Conservation (phyloP, 331 rosid species). For the Malus hybrid region DNA sequence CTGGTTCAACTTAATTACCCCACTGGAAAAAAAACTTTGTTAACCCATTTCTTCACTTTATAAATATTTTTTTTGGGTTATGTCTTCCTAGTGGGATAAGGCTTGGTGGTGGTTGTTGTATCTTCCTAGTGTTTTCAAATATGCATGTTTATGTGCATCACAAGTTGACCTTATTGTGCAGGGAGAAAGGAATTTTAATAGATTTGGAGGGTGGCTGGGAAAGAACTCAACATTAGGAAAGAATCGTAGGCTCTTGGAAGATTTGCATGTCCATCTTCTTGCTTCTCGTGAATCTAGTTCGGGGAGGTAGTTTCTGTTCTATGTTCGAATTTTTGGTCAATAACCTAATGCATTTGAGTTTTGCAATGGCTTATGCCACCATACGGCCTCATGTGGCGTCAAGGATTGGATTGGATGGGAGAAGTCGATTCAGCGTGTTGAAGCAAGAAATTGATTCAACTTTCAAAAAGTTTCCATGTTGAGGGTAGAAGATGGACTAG, state of each 20-base stretch:
- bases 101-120: too few species aligned
- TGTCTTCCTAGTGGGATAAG: neutral
- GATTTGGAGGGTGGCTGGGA: constrained; percentile 96
- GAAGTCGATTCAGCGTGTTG: neutral
- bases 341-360: neutral
- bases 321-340: constrained; percentile 10
- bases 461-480: neutral
- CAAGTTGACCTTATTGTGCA: constrained; percentile 27
- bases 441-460: neutral
- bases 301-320: constrained; percentile 53
- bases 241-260: constrained; percentile 81
- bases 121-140: neutral
- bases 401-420: neutral
- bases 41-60: neutral
- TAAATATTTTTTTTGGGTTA: neutral
- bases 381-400: neutral
- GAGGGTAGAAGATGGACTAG: neutral
- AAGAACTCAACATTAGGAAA: constrained; percentile 85
- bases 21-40: neutral
- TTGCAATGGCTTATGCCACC: neutral
- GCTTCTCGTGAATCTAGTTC: constrained; percentile 82
- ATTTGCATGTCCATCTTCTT: constrained; percentile 78
- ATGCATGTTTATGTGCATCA: neutral
- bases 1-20: neutral
- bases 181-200: constrained; percentile 86